phyloP scores from a whole-genome alignment of 768 basidiomycete species.

The Mycena capillaripes region DNA sequence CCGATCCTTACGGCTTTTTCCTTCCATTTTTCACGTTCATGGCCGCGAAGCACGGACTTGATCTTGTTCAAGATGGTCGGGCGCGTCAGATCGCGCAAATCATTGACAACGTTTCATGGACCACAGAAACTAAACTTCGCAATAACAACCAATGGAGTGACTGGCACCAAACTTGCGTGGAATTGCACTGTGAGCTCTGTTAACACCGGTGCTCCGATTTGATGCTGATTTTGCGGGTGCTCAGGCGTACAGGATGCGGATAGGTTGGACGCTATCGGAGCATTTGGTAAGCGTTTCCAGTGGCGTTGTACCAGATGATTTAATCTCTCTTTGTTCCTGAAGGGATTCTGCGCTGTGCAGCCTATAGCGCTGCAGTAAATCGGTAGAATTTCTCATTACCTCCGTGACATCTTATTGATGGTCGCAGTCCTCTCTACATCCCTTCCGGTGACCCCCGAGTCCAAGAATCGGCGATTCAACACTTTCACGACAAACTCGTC shows the following conservation, averaged over 20 bases:
- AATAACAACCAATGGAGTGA: conserved; percentile 13
- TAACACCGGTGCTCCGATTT: neutral
- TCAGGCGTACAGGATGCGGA: conserved; percentile 66
- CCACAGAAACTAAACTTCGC: conserved; percentile 77
- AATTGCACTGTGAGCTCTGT: conserved; percentile 24
- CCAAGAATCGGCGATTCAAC: conserved; percentile 73
- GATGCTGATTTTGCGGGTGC: neutral
- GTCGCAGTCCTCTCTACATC: conserved; percentile 57
- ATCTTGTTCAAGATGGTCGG: conserved; percentile 73
- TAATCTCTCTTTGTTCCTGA: neutral
- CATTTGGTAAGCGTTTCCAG: conserved; percentile 56
- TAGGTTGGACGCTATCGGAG: conserved; percentile 67
- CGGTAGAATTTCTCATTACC: conserved; percentile 34
- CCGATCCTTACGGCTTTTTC: conserved; percentile 46
- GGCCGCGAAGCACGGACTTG: conserved; percentile 58
- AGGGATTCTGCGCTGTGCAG: conserved; percentile 67
- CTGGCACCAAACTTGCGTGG: conserved; percentile 19
- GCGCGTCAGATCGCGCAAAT: conserved; percentile 70
- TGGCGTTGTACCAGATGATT: conserved; percentile 25
- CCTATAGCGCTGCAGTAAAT: conserved; percentile 61
- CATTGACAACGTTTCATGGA: conserved; percentile 88
- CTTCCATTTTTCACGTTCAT: conserved; percentile 58
- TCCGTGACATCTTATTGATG: neutral
- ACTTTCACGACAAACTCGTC: conserved; percentile 90
- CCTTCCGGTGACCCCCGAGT: conserved; percentile 62